Evolutionary conservation across 2,329 filamentous ascomycete species (phyloP), one percentile per base, ranked within the genome.

Genomic region (Trichoderma koningii): DNA sequence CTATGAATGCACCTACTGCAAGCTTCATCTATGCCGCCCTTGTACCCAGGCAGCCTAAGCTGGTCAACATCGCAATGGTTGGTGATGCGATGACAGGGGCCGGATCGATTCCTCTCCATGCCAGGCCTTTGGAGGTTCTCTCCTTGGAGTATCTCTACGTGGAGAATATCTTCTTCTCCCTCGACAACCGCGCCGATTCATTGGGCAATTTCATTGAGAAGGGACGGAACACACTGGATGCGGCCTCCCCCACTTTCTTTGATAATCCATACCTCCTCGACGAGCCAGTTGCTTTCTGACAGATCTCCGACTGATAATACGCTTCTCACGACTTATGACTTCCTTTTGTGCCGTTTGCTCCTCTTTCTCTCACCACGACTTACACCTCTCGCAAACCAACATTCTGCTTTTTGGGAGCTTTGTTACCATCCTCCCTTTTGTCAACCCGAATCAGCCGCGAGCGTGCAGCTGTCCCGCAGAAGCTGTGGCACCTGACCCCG

Each of bases 1-100:
- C 71, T 89, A 84, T 69, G 86, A 90, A 75, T 90, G 88, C 77
- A 80, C 82, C 67, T 88, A 88, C 74, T 90, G 88, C 83, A 87
- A 87, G 74, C 77, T 88, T 57, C 87, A 89, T 76, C 82, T 84
- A 34, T 90, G 87, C 74, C 80, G 85, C 60, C 76, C 80, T 28
- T 89, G 87, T 73, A 81, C 82, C 53, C 79, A 84, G 61, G 69
- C 72, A 55, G 70, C 69, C 55, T 76, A 69, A 70, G 61, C 42
- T 52, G 23, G 26, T 26, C 1, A n/a, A 14, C 12, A 30, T 19
- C 21, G 19, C 34, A 26, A 30, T 21, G 19, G 21, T n/a, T 26
- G 21, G 14, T 9, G 51, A n/a, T 9, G 7, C 47, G 21, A 12
- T 21, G 21, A 50, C 30, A 14, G 26, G 26, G 12, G 21, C 3